Base-by-base conservation (phyloP, 2,329 filamentous ascomycete species). In the Fusarium clavum region DNA sequence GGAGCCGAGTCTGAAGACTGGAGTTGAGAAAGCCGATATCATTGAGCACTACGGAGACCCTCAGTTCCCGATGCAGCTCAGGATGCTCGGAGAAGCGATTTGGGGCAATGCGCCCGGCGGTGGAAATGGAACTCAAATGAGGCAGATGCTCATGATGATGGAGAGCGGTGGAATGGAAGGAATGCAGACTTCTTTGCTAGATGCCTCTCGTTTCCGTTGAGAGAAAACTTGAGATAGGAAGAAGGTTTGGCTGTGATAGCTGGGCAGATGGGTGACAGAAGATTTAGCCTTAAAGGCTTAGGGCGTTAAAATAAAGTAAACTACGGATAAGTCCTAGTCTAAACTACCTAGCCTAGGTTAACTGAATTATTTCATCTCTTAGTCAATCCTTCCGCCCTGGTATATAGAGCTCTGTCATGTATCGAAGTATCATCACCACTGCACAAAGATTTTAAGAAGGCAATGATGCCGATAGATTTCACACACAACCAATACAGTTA, bases 51-150 rank as follows among this genome's bases (percentile, higher is more conserved):
- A 86, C 49, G 79, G 79, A 5, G 80, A 86, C 51, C 8, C 56
- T 1, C 70, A 69, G 4, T 84, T 86, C 62, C 81, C 84, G 4
- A 84, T 85, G 83, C 82, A 86, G 77, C 75, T 87, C 51, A 79
- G 84, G 16, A 83, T 87, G 80, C 75, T 86, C 22, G 81, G 77
- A 6, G 83, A 86, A 70, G 71, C 71, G 0, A 74, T 85, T 6
- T 80, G 81, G 24, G 78, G 79, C 2, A 51, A 60, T 1, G 77
- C 72, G 0, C 72, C 75, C 1, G 79, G 77, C 0, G 80, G 81
- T 0, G 43, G 62, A 6, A 58, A 74, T 24, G 79, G 77, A 2
- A 43, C 52, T 11, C 2, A 20, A 4, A 77, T 78, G 76, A 72
- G 57, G 52, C 41, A 51, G 29, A 57, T 73, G 69, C 53, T 79